Evolutionary conservation across 495 filamentous ascomycete genomes (phyloP).

Genomic region (Darksidea phi): DNA sequence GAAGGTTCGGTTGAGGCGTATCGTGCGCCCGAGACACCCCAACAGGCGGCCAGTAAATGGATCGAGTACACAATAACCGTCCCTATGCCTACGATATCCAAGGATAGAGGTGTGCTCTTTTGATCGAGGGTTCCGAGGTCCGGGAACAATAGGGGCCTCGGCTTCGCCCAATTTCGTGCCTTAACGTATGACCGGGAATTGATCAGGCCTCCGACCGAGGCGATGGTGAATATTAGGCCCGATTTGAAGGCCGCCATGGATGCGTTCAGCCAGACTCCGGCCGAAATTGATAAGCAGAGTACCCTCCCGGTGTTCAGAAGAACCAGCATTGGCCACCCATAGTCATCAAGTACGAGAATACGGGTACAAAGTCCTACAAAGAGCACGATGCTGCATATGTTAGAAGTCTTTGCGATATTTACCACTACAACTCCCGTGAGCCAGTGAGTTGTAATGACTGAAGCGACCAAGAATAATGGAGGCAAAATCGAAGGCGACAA

Average conservation of each 20-base stretch:
- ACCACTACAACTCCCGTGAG: neutral
- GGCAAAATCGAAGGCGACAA: neutral
- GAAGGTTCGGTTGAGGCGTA: neutral
- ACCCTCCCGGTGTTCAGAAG: neutral
- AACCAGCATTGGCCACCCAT: neutral
- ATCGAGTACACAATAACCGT: neutral
- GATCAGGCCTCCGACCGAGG: neutral
- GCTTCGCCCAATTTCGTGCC: neutral
- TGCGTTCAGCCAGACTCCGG: neutral
- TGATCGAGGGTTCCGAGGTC: neutral
- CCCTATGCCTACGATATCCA: neutral
- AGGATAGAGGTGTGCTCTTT: neutral
- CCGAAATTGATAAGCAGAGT: neutral
- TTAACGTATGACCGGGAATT: neutral
- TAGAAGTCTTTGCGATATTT: neutral
- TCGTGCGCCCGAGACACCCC: neutral
- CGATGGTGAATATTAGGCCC: neutral
- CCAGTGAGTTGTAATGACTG: neutral
- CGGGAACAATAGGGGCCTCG: neutral
- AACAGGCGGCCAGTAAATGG: neutral
- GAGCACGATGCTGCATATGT: neutral
- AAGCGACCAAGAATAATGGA: neutral
- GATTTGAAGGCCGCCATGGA: neutral
- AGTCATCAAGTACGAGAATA: neutral
- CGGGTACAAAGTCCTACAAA: neutral